A percentile compares a stretch with the other conserved stretches of the same genome.
Conservation (phyloP, 192 early-diverging fungal species). For the Podila horticola region DNA sequence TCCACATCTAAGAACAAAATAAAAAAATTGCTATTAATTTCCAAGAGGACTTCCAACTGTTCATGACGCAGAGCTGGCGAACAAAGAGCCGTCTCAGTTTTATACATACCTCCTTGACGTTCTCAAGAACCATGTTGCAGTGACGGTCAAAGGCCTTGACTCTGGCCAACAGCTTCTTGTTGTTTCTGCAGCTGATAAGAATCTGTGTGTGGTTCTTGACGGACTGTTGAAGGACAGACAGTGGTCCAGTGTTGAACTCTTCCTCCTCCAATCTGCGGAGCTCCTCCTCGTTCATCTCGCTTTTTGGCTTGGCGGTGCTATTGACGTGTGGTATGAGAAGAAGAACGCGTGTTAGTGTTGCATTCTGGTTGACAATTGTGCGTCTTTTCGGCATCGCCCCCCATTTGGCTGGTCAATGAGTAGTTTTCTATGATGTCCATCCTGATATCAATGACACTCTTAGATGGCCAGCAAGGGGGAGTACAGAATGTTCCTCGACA, state of each 20-base stretch:
- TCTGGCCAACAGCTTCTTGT: constrained; percentile 95
- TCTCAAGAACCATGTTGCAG: constrained; percentile 99
- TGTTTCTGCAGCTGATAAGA: constrained; percentile 96
- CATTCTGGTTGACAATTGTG: too few relatives aligned
- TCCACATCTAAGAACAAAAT: constrained; percentile 83
- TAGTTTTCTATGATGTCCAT: too few relatives aligned
- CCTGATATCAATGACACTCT: too few relatives aligned
- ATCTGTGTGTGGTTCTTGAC: constrained; percentile 98
- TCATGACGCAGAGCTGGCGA: not conserved
- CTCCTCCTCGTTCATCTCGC: constrained; percentile 91
- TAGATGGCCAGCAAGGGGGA: too few relatives aligned
- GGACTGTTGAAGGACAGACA: constrained; percentile 93
- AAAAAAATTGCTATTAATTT: constrained; percentile 10
- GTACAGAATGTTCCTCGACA: too few relatives aligned
- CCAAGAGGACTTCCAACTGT: not conserved
- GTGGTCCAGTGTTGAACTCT: constrained; percentile 96
- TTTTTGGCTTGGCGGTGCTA: constrained; percentile 56
- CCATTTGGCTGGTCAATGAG: not conserved
- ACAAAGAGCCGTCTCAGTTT: not conserved
- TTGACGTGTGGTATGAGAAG: not conserved
- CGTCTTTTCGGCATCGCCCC: too few relatives aligned
- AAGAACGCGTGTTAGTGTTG: constrained; percentile 17
- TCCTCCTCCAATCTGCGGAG: constrained; percentile 89
- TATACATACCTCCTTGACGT: constrained; percentile 89
- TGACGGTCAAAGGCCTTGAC: constrained; percentile 99